Base-by-base conservation (phyloP, 805 yeast genomes). In the Tetrapisispora iriomotensis region DNA sequence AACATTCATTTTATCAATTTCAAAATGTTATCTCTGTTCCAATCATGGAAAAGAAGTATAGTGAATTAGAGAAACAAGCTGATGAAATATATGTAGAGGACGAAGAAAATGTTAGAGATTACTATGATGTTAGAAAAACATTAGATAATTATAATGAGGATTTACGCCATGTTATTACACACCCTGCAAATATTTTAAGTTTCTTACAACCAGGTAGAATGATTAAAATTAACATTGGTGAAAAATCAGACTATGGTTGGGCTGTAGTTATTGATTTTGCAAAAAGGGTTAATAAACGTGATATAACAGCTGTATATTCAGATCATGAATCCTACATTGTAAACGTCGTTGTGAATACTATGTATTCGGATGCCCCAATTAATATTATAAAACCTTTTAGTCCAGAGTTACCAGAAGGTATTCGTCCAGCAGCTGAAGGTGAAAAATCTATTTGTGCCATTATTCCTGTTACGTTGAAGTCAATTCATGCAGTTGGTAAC, bases 21-120 rank as follows among this genome's bases (percentile, higher is more conserved):
- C 99, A 92, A 60, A 90, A 84, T 57, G 85, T 90, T 8, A 75
- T 90, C 13, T 76, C 94, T 19, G 94, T 94, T 12, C 99, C 99
- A 1, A 66, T 71, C 14, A 68, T 92, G 67, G 95, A 87, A 52
- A 69, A 68, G 41, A 71, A 82, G 47, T 64, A 83, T 18, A 62
- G 64, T n/a, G 75, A 69, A 26, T 60, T 80, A 48, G 71, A 74
- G 27, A 61, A 60, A 4, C 65, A 78, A 46, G 62, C 70, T 22
- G 70, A 72, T 8, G 53, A 53, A 0, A 66, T 81, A 24, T 61
- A 63, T 13, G 70, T 92, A 37, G 92, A 82, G 34, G 90, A 88
- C 54, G 92, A 85, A 56, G 70, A 65, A 10, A 66, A 71, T 34
- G 74, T 92, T 41, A 79, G 74, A 48, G 95, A 87, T 46, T 90